Conservation (phyloP, 345 rosid genomes). For the Euphorbia lathyris region DNA sequence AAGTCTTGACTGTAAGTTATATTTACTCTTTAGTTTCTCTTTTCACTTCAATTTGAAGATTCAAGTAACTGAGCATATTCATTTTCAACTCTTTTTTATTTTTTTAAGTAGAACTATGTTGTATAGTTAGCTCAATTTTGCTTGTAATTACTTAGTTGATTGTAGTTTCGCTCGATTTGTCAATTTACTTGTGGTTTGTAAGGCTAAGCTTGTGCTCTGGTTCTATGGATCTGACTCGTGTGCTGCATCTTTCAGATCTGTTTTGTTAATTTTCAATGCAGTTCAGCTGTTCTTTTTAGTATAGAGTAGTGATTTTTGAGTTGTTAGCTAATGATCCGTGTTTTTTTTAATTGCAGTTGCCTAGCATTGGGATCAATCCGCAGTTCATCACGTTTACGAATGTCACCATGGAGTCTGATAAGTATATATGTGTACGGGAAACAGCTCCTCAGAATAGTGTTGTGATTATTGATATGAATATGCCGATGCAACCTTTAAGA, state of each 20-base stretch:
- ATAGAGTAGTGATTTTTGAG: slow-evolving; percentile 4
- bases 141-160: neutral
- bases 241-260: slow-evolving; percentile 12
- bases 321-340: slow-evolving; percentile 10
- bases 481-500: slow-evolving; percentile 80
- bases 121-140: slow-evolving; percentile 2
- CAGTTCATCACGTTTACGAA: slow-evolving; percentile 77
- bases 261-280: neutral
- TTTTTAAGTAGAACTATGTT: neutral
- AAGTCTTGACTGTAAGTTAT: slow-evolving; percentile 61
- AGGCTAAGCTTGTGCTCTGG: neutral
- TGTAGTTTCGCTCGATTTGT: neutral
- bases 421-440: slow-evolving; percentile 83
- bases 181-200: neutral
- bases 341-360: slow-evolving; percentile 47
- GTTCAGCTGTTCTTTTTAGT: neutral
- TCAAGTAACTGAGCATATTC: neutral
- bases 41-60: neutral
- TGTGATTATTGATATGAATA: slow-evolving; percentile 73
- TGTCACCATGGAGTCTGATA: slow-evolving; percentile 86
- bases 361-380: slow-evolving; percentile 68
- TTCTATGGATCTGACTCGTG: neutral
- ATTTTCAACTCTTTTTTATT: neutral
- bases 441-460: slow-evolving; percentile 84
- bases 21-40: neutral